Conservation (phyloP, 306 rosid genomes). For the Ceratonia siliqua region DNA sequence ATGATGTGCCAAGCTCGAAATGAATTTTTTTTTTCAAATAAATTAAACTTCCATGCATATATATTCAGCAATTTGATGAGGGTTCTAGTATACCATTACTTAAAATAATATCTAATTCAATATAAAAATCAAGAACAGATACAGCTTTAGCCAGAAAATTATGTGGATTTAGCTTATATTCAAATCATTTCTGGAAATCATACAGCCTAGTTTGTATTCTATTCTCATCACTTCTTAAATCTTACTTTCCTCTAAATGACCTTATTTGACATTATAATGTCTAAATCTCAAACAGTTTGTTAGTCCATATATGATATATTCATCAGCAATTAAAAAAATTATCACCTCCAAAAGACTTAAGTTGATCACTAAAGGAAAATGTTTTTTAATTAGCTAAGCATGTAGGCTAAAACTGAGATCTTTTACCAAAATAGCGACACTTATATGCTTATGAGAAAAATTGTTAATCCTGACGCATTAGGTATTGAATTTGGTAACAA, state of each 20-base stretch:
- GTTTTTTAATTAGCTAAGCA: too few relatives aligned
- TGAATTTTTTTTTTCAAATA: neutral
- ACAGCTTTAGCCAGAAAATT: neutral
- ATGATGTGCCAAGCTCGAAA: constrained; percentile 9
- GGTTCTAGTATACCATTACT: neutral
- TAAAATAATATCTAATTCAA: neutral
- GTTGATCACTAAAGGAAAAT: too few relatives aligned
- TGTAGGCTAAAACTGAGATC: too few relatives aligned
- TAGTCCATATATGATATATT: too few relatives aligned
- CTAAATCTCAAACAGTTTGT: too few relatives aligned
- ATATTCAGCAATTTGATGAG: neutral
- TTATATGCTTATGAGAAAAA: too few relatives aligned
- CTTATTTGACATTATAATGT: too few relatives aligned
- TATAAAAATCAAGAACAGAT: neutral
- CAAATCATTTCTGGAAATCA: neutral
- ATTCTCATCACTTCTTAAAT: neutral
- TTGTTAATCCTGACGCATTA: too few relatives aligned
- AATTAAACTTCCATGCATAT: constrained; percentile 8
- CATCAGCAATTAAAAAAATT: too few relatives aligned
- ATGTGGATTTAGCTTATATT: neutral
- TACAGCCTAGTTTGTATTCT: neutral
- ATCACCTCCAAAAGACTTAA: too few relatives aligned
- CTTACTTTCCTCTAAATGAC: neutral
- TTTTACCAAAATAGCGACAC: too few relatives aligned
- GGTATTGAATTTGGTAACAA: too few relatives aligned